Percentiles rank a stretch among this genome's conserved stretches.
phyloP scores from a whole-genome alignment of 169 alveolate species.

The Eimeria maxima region DNA sequence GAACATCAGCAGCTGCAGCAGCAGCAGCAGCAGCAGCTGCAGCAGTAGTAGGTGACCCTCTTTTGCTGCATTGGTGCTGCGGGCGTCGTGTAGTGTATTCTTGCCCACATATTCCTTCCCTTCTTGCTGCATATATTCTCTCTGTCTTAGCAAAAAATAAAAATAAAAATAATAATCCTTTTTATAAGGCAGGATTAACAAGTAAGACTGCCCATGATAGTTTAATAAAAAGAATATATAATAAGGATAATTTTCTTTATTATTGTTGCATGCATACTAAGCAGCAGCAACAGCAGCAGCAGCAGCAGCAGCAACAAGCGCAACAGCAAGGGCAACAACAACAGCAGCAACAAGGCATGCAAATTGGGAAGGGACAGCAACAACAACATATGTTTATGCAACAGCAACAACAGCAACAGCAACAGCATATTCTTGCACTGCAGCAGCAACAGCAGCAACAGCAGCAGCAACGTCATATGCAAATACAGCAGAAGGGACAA shows the following conservation, averaged over 20 bases:
- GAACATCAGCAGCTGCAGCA: no score
- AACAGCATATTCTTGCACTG: background rate
- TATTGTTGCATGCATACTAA: background rate
- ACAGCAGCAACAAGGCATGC: background rate
- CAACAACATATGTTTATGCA: background rate
- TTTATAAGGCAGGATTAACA: constrained; percentile 38
- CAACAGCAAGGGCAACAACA: background rate
- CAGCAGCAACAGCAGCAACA: no score
- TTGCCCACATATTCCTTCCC: constrained; percentile 75
- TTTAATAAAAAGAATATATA: background rate
- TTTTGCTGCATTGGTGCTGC: constrained; percentile 35
- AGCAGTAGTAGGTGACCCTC: no score
- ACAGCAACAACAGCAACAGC: background rate
- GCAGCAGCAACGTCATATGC: background rate
- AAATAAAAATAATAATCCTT: constrained; percentile 32
- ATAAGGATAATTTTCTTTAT: constrained; percentile 46
- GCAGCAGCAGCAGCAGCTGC: no score
- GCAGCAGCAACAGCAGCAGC: no score
- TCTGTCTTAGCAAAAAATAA: constrained; percentile 75
- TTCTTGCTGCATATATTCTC: constrained; percentile 69
- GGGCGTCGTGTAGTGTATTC: constrained; percentile 75
- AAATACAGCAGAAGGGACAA: background rate
- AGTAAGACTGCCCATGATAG: constrained; percentile 56
- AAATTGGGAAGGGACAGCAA: no score
- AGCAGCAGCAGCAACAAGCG: constrained; percentile 30